Base-by-base conservation (phyloP, 768 basidiomycete species). In the Leccinellum albellum region DNA sequence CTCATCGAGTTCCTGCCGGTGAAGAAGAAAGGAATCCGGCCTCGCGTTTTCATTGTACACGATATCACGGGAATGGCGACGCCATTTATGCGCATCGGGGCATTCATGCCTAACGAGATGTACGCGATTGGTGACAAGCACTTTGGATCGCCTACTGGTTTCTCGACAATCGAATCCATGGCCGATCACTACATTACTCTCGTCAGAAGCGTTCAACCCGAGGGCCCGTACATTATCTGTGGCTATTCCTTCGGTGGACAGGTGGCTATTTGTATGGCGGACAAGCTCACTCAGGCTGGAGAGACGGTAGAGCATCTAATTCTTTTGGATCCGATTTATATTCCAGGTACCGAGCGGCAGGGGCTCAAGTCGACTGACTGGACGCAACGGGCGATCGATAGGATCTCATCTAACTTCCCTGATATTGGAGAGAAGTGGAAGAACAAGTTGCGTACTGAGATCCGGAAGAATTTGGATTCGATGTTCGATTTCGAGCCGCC, bases 401-500 rank as follows among this genome's bases (percentile, higher is more conserved):
- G 68, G 49, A 71, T 70, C 57, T 60, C 62, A 12, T 56, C 62
- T 53, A 71, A 70, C 58, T 70, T 70, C 60, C 64, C 62, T n/a
- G 69, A 70, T 12, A 71, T 70, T 12, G 70, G 69, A 6, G 69
- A 71, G 42, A 67, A 61, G 49, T 70, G 69, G 69, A 69, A 69
- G 29, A 66, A 50, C 57, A 70, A 67, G 53, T 42, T 70, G 47
- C 66, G 65, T 42, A 60, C 59, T 15, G 69, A 70, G 57, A 71
- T 71, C 44, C 65, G 68, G 28, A 70, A 70, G 64, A 70, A 70
- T 54, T 46, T 70, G 58, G 70, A 71, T 8, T 69, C 63, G 5
- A 70, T 70, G 70, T 70, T 71, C 54, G 70, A 69, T 52, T 70
- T 66, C 23, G 68, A 70, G 44, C 66, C 70, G 21, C 66, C 61